Percentiles rank a stretch among this genome's conserved stretches.
Evolutionary conservation across 139 green algal species (phyloP).

Genomic region (Asterochloris erici): DNA sequence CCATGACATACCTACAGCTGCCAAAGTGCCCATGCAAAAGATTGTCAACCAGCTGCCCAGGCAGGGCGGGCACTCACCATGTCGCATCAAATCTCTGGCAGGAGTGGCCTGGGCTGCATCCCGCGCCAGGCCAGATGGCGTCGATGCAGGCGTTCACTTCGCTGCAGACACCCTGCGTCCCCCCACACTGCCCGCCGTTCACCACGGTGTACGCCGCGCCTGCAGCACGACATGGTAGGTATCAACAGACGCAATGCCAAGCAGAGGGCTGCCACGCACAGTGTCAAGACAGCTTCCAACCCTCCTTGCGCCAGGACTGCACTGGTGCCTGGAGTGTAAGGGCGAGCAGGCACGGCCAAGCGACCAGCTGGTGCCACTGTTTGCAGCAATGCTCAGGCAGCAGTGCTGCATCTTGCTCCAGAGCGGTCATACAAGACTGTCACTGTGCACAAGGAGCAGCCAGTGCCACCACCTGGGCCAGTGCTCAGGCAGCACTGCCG

Average conservation of each 20-base stretch:
- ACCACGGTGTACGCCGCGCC: neutral
- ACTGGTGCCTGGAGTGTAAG: neutral
- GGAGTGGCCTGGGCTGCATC: neutral
- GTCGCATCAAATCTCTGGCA: conserved; percentile 16
- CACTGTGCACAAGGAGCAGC: neutral
- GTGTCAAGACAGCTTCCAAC: neutral
- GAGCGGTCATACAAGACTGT: no score
- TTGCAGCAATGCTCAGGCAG: neutral
- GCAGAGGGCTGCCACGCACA: neutral
- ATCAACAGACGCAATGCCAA: neutral
- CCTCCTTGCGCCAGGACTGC: neutral
- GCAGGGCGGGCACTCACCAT: neutral
- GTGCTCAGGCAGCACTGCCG: neutral
- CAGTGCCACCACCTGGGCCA: neutral
- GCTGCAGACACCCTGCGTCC: neutral
- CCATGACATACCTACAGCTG: no score
- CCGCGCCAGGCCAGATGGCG: conserved; percentile 5
- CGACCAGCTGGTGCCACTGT: neutral
- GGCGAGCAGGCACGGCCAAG: neutral
- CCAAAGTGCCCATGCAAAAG: no score
- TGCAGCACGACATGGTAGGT: neutral
- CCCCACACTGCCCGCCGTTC: conserved; percentile 7
- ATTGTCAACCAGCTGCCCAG: no score
- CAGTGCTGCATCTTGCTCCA: neutral
- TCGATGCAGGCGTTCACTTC: neutral